Evolutionary conservation across 192 early-diverging fungal genomes (phyloP).

Genomic region (Bifiguratus adelaidae): DNA sequence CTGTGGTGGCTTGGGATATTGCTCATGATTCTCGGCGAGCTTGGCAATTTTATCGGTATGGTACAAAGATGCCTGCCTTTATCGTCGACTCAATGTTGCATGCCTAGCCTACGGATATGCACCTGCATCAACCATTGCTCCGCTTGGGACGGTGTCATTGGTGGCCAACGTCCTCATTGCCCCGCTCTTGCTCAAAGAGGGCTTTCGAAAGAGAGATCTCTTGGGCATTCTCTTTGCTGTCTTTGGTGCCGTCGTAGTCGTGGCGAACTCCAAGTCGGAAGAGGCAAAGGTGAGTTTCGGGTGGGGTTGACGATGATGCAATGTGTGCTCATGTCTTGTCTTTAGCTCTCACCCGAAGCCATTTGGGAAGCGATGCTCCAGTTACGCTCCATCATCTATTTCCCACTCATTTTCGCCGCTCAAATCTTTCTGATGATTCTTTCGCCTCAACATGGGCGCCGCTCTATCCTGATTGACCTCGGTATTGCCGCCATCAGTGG

Average conservation of each 20-base stretch:
- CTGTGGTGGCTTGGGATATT: slow-evolving; percentile 62
- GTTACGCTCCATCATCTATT: slow-evolving; percentile 41
- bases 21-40: slow-evolving; percentile 51
- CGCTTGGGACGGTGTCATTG: slow-evolving; percentile 60
- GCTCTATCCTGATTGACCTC: slow-evolving; percentile 53
- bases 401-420: slow-evolving; percentile 22
- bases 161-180: slow-evolving; percentile 63
- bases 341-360: slow-evolving; percentile 36
- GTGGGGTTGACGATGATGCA: background rate
- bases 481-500: slow-evolving; percentile 58
- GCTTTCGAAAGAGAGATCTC: slow-evolving; percentile 44
- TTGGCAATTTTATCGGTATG: slow-evolving; percentile 30
- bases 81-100: slow-evolving; percentile 1
- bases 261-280: slow-evolving; percentile 44
- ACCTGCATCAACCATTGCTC: slow-evolving; percentile 61
- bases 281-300: slow-evolving; percentile 30
- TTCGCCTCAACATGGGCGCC: slow-evolving; percentile 32
- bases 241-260: slow-evolving; percentile 49
- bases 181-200: slow-evolving; percentile 54
- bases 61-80: background rate
- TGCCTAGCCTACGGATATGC: slow-evolving; percentile 65
- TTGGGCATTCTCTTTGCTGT: slow-evolving; percentile 50
- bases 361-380: slow-evolving; percentile 37
- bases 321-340: background rate
- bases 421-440: slow-evolving; percentile 21